Percentiles rank a stretch among this genome's conserved stretches.
Evolutionary conservation across 2,329 filamentous ascomycete genomes (phyloP).

Genomic region (Alternaria infectoria): DNA sequence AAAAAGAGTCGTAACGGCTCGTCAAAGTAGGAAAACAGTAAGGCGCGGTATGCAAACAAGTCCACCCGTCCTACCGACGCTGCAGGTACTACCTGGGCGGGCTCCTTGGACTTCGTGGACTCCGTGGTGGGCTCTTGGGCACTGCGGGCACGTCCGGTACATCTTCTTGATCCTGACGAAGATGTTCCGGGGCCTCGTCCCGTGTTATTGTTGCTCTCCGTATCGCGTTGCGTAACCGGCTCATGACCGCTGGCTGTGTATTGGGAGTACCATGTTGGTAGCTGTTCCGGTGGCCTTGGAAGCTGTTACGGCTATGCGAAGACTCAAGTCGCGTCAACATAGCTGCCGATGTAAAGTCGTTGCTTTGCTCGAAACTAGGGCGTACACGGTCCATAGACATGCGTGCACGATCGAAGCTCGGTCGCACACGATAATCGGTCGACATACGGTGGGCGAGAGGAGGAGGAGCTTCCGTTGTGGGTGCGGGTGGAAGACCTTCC

Average conservation of each 20-base stretch:
- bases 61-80: constrained; percentile 1
- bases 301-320: constrained; percentile 47
- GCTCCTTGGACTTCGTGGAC: constrained; percentile 27
- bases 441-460: constrained; percentile 40
- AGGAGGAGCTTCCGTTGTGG: constrained; percentile 37
- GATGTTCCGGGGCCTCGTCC: constrained; percentile 38
- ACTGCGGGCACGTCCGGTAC: constrained; percentile 28
- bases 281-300: constrained; percentile 32
- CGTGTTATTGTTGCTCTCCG: constrained; percentile 40
- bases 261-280: constrained; percentile 21
- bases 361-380: constrained; percentile 83
- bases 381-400: constrained; percentile 86
- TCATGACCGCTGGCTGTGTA: constrained; percentile 26
- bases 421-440: constrained; percentile 59
- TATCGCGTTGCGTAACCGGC: constrained; percentile 40
- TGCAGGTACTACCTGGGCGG: constrained; percentile 9
- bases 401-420: constrained; percentile 87
- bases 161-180: constrained; percentile 15
- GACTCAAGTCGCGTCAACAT: constrained; percentile 85
- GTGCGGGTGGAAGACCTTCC: constrained; percentile 36
- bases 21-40: constrained; percentile 1
- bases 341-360: constrained; percentile 90
- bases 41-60: constrained; percentile 4
- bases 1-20: constrained; percentile 8
- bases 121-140: constrained; percentile 26